Evolutionary conservation across 2,329 filamentous ascomycete species (phyloP).

Genomic region (Sporothrix dimorphospora): DNA sequence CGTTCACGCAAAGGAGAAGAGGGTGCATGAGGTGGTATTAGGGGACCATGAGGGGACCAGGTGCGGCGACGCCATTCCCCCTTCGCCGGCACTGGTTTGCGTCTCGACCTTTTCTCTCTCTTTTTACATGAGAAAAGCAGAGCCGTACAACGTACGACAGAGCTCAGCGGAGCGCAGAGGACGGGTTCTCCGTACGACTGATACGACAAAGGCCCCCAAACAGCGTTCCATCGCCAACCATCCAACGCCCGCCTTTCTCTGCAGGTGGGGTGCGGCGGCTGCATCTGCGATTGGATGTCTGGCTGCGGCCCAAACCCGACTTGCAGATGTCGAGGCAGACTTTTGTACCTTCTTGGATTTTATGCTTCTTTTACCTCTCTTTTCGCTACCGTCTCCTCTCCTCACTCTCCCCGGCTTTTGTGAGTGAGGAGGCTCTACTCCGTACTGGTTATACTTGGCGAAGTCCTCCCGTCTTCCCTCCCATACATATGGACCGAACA

Average conservation of each 20-base stretch:
- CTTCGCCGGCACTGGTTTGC: not conserved
- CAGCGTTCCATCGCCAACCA: not conserved
- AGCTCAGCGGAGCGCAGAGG: not conserved
- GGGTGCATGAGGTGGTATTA: not conserved
- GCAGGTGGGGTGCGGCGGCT: not conserved
- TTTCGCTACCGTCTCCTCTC: not conserved
- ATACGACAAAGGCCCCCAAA: not conserved
- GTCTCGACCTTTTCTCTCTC: not conserved
- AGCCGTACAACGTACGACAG: not conserved
- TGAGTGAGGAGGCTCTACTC: constrained; percentile 3
- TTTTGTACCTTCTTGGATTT: constrained; percentile 5
- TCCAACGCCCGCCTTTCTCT: not conserved
- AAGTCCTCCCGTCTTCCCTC: not conserved
- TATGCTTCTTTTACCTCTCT: not conserved
- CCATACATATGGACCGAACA: not conserved
- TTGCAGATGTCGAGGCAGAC: constrained; percentile 9
- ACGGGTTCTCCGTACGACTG: constrained; percentile 4
- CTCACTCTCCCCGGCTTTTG: not conserved
- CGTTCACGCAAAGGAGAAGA: not conserved
- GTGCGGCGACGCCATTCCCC: not conserved
- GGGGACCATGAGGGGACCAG: constrained; percentile 17
- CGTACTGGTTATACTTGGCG: not conserved
- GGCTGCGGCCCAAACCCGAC: not conserved
- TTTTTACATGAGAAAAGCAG: not conserved
- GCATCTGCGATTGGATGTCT: constrained; percentile 10